phyloP scores from a whole-genome alignment of 2,329 filamentous ascomycete genomes.

The Aureobasidium musti region DNA sequence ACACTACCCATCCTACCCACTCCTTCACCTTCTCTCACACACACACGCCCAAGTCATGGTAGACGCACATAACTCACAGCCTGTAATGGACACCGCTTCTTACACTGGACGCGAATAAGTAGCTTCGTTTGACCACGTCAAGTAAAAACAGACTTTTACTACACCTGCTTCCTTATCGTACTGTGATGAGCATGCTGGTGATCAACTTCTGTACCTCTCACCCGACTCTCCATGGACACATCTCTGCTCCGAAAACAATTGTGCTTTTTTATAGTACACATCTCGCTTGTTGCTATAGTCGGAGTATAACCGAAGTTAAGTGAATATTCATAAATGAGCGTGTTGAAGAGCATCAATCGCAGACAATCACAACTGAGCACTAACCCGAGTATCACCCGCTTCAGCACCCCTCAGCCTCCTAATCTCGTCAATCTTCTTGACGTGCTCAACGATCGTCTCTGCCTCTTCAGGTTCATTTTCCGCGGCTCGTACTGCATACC shows the following conservation, averaged over 20 bases:
- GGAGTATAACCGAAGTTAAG: too few relatives aligned
- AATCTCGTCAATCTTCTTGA: conserved; percentile 4
- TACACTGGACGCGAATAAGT: conserved; percentile 8
- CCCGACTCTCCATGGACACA: too few relatives aligned
- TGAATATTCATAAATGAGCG: not conserved
- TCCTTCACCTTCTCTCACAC: conserved; percentile 29
- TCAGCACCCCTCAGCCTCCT: not conserved
- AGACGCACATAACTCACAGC: conserved; percentile 31
- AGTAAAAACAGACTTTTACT: not conserved
- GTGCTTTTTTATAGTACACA: too few relatives aligned
- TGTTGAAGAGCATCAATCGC: not conserved
- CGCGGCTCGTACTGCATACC: conserved; percentile 6
- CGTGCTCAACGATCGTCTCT: conserved; percentile 20
- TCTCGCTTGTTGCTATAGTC: too few relatives aligned
- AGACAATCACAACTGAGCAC: not conserved
- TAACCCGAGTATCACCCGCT: not conserved
- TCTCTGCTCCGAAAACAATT: too few relatives aligned
- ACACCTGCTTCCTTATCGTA: not conserved
- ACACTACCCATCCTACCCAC: conserved; percentile 11
- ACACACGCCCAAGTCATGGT: conserved; percentile 39
- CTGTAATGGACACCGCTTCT: conserved; percentile 17
- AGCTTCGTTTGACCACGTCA: not conserved
- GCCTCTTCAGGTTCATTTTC: conserved; percentile 17
- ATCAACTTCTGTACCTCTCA: not conserved
- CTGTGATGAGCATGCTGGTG: not conserved